Evolutionary conservation across 768 basidiomycete genomes (phyloP).

Genomic region (Sistotremastrum suecicum): DNA sequence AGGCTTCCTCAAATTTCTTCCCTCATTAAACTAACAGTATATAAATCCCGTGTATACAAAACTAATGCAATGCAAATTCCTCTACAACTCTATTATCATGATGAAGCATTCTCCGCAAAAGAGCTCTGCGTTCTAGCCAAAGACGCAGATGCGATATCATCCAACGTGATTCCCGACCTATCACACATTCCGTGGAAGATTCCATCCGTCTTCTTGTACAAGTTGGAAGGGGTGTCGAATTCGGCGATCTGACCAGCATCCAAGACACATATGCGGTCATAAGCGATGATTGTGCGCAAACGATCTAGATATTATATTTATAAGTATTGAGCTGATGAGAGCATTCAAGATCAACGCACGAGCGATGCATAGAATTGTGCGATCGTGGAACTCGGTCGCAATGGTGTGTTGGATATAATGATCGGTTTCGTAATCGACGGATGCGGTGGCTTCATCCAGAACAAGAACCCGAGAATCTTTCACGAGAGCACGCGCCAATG

Average conservation of each 20-base stretch:
- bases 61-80: no score
- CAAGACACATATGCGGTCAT: conserved; percentile 82
- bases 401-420: conserved; percentile 87
- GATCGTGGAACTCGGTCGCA: conserved; percentile 65
- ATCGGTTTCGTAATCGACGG: conserved; percentile 84
- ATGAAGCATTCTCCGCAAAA: no score
- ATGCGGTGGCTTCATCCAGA: conserved; percentile 87
- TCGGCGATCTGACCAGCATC: conserved; percentile 69
- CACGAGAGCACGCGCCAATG: conserved; percentile 79
- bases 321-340: background rate
- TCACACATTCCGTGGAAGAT: conserved; percentile 84
- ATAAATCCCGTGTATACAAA: no score
- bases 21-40: no score
- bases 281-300: conserved; percentile 72
- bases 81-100: no score
- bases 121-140: no score
- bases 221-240: conserved; percentile 62
- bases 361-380: conserved; percentile 78
- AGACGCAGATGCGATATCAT: conserved; percentile 40
- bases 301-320: conserved; percentile 37
- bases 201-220: conserved; percentile 43
- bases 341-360: conserved; percentile 36
- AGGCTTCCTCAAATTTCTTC: no score
- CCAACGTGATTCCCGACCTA: conserved; percentile 57
- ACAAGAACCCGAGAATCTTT: conserved; percentile 76